Percentiles rank a stretch among this genome's conserved stretches.
Conservation (phyloP, 208 protist genomes). For the Trypanosoma lewisi region DNA sequence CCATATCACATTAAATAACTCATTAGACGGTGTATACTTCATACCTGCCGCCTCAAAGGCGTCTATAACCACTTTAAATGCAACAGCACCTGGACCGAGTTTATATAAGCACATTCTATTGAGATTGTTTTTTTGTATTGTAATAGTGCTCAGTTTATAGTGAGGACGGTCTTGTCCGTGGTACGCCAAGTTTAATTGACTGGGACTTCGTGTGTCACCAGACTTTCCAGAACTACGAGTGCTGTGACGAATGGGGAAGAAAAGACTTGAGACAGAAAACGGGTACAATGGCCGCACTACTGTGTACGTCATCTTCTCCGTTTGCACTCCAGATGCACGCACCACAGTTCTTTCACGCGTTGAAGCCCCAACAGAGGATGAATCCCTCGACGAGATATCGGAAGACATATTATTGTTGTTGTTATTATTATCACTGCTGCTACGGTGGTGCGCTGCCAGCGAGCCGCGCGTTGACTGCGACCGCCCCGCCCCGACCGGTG, state of each 20-base stretch:
- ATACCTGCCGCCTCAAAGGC: conserved; percentile 84
- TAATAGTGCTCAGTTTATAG: conserved; percentile 42
- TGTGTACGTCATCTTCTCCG: conserved; percentile 30
- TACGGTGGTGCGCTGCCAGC: background rate
- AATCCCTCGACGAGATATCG: background rate
- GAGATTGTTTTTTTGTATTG: conserved; percentile 76
- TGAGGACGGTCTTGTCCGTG: conserved; percentile 61
- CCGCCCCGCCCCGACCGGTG: conserved; percentile 9
- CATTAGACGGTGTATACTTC: conserved; percentile 82
- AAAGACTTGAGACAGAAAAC: conserved; percentile 65
- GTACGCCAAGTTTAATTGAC: conserved; percentile 63
- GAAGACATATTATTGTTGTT: conserved; percentile 17
- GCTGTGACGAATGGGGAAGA: conserved; percentile 71
- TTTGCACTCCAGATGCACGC: background rate
- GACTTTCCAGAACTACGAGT: conserved; percentile 26
- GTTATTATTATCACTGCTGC: too few relatives aligned
- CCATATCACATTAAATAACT: conserved; percentile 90
- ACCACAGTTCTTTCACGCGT: background rate
- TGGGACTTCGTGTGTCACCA: conserved; percentile 39
- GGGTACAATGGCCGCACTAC: conserved; percentile 60
- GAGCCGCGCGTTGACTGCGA: background rate
- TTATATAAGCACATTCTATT: conserved; percentile 89
- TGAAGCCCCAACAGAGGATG: background rate
- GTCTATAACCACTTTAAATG: conserved; percentile 87
- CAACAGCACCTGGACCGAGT: conserved; percentile 88